These are phyloP conservation scores for Durusdinium trenchii DNA, from an alignment of 73 alveolate species.

Conservation along the genomic window DNA sequence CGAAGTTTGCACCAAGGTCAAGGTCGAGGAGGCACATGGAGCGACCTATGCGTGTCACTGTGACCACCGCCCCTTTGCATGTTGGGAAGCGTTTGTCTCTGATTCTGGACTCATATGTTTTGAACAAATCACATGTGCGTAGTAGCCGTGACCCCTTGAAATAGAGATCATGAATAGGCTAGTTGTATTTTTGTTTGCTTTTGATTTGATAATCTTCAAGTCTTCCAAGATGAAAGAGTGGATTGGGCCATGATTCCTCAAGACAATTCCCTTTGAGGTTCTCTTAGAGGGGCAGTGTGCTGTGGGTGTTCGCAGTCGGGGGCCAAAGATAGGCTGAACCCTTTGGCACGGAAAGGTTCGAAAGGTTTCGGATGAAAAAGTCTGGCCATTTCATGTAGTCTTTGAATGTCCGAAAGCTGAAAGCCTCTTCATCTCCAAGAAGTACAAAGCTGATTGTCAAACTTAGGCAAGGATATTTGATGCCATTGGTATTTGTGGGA, in stretches of 20 bases:
- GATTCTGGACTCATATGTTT: too few relatives aligned
- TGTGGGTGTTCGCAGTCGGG: slow-evolving; percentile 69
- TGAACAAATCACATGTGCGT: too few relatives aligned
- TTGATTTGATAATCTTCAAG: too few relatives aligned
- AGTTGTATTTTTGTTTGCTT: too few relatives aligned
- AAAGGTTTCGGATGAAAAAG: background rate
- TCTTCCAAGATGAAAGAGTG: too few relatives aligned
- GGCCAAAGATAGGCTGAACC: background rate
- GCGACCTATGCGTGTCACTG: background rate
- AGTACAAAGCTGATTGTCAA: background rate
- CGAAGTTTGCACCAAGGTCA: slow-evolving; percentile 56
- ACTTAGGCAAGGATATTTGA: too few relatives aligned
- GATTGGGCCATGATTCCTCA: too few relatives aligned
- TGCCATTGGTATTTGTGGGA: background rate
- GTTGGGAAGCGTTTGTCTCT: too few relatives aligned
- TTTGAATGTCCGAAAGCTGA: background rate
- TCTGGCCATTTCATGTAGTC: background rate
- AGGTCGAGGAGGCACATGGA: slow-evolving; percentile 75
- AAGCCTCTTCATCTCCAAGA: background rate
- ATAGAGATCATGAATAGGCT: too few relatives aligned
- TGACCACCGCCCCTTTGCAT: too few relatives aligned
- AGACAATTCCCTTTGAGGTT: slow-evolving; percentile 34
- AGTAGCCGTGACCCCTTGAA: too few relatives aligned
- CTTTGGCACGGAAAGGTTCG: background rate
- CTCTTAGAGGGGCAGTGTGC: slow-evolving; percentile 55